A percentile compares a stretch with the other conserved stretches of the same genome.
These are phyloP conservation scores for Cymbidium sinense DNA, from an alignment of 106 monocot genomes.

Conservation along the genomic window DNA sequence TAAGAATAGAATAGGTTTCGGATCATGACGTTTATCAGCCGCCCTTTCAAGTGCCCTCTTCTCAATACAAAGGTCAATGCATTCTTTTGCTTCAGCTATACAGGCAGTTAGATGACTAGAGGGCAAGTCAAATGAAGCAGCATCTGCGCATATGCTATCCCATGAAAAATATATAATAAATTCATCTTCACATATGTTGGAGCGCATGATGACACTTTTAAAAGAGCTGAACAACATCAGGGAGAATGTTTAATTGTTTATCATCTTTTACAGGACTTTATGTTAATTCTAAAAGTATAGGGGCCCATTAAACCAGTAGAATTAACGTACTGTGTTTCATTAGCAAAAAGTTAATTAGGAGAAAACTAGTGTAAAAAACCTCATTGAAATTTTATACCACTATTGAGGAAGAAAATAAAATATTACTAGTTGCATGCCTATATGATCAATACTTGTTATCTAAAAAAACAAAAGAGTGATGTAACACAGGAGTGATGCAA, in stretches of 20 bases:
- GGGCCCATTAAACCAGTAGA: not conserved
- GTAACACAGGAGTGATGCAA: not conserved
- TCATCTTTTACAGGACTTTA: not conserved
- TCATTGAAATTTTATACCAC: not conserved
- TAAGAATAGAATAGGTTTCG: slow-evolving; percentile 93
- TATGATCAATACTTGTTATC: not conserved
- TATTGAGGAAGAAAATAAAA: not conserved
- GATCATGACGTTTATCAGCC: slow-evolving; percentile 74
- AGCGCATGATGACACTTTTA: slow-evolving; percentile 23
- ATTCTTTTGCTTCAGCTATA: slow-evolving; percentile 89
- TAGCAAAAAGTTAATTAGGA: not conserved
- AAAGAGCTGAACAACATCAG: not conserved
- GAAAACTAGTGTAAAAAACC: not conserved
- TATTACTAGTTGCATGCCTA: not conserved
- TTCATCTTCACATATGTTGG: slow-evolving; percentile 31
- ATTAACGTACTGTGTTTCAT: not conserved
- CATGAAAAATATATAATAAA: slow-evolving; percentile 9
- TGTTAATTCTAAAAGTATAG: not conserved
- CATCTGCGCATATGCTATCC: slow-evolving; percentile 96
- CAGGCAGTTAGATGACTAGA: slow-evolving; percentile 55
- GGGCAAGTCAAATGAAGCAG: slow-evolving; percentile 95
- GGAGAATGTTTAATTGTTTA: not conserved
- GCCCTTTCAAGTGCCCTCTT: slow-evolving; percentile 65
- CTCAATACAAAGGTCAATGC: slow-evolving; percentile 46
- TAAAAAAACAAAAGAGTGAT: not conserved